Base-by-base conservation (phyloP, 345 rosid genomes). In the Cardamine resedifolia region DNA sequence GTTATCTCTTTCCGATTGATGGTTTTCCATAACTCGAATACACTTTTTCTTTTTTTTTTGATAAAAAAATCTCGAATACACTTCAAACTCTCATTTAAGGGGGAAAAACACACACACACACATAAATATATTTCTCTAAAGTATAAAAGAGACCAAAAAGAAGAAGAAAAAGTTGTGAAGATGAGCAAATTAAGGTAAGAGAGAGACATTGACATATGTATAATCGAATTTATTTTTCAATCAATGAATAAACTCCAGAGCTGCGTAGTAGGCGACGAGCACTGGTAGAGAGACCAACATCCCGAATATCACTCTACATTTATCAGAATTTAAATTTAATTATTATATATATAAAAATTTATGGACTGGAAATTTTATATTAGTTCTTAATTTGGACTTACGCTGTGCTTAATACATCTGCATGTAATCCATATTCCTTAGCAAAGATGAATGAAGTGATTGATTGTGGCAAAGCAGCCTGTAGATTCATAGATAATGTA, bases 351-450 rank as follows among this genome's bases (percentile, higher is more conserved):
- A 23, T 23, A 34, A 1, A 10, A 18, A 10, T 5, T 3, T 1
- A 48, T 19, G 55, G 58, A 26, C 11, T 31, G 5, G 16, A 9
- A 16, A 27, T 39, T 39, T 14, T n/a, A 26, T 20, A 39, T 20
- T 4, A 0, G 27, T 10, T 24, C 2, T 34, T 53, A 56, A 2
- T 10, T 11, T 16, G 5, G 20, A 83, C 93, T 80, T 83, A 90
- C 96, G 96, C 93, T 50, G 93, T 88, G 81, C 93, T 88, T n/a
- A 88, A 76, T 21, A 90, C 93, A 4, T 88, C 85, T 15, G 96
- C 88, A 76, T 90, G 96, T 19, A 90, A 64, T 58, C 84, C 91
- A 57, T 87, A 90, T 71, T 90, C 96, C 51, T 88, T 88, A 21
- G 93, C 96, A 59, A 70, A 88, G 58, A 90, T 80, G 81, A 90